Evolutionary conservation across 1,284 basidiomycete genomes (phyloP), one percentile per base, ranked within the genome.

Genomic region (Ceratobasidium sp.): DNA sequence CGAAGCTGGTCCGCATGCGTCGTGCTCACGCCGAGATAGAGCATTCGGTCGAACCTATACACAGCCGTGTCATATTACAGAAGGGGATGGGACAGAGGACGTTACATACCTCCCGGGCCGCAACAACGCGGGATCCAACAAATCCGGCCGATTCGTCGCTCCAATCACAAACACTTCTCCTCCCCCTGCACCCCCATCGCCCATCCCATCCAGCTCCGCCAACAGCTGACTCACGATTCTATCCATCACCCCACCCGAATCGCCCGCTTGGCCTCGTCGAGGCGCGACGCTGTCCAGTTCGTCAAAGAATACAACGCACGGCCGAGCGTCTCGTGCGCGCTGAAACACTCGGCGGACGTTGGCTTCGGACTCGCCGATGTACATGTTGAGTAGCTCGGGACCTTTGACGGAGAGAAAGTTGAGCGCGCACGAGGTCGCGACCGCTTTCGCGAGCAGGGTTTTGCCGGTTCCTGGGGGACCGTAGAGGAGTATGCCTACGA

Each of bases 301-400:
- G 84, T 99, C 97, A 87, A 99, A 99, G 94, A 99, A 99, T 97
- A 99, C 98, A 81, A 99, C 97, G 86, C 97, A 99, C 60, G 98
- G 98, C 9, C 97, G 97, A 4, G 98, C 98, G 28, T 97, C 97
- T 83, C 98, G 95, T 73, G 98, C 97, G 88, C 99, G 99, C 91
- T 99, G 97, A 86, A 99, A 99, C 80, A 99, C 96, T 83, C 99
- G 98, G 82, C 98, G 96, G 73, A 99, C 98, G 84, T 99, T 99
- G 81, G 97, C 97, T 87, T 99, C 98, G 6, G 97, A 98, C 89
- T 99, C 98, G 91, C 98, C 98, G 87, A 99, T 99, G 97, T 97
- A 99, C 98, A 99, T 99, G 13, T 97, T 99, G 55, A 97, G 91
- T 23, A 99, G 90, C 87, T 99, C 97, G 81, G 97, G 97, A 81